These are phyloP conservation scores for Solanum piurae DNA, from an alignment of 257 asterid species.

Conservation along the genomic window DNA sequence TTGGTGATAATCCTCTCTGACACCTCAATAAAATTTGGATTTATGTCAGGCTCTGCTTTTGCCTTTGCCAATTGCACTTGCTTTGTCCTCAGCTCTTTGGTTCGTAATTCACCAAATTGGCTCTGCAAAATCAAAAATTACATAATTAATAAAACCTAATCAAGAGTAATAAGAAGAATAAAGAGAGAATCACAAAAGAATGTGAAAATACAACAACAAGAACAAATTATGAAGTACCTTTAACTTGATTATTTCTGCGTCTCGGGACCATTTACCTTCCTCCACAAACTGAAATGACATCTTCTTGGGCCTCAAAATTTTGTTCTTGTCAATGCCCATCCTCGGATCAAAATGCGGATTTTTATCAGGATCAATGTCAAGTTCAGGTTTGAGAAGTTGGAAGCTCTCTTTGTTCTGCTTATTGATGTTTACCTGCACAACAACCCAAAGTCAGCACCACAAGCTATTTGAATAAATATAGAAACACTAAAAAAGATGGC, in stretches of 20 bases:
- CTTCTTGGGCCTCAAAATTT: conserved; percentile 86
- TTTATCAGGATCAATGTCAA: conserved; percentile 79
- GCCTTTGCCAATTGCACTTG: conserved; percentile 93
- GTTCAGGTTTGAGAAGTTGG: conserved; percentile 92
- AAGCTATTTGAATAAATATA: background rate
- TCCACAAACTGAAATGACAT: conserved; percentile 84
- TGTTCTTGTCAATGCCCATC: conserved; percentile 78
- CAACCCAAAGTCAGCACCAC: background rate
- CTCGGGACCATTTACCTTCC: conserved; percentile 98
- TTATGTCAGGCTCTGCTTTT: conserved; percentile 81
- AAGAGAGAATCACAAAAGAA: background rate
- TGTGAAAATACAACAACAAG: background rate
- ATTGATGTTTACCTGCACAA: conserved; percentile 76
- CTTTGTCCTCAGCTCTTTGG: conserved; percentile 81
- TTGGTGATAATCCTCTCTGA: conserved; percentile 74
- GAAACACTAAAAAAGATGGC: background rate
- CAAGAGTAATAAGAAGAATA: background rate
- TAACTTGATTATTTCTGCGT: conserved; percentile 70
- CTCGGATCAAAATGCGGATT: conserved; percentile 83
- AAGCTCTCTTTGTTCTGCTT: conserved; percentile 95
- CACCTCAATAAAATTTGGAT: conserved; percentile 89
- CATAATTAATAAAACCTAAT: background rate
- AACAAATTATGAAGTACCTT: conserved; percentile 32
- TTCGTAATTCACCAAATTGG: conserved; percentile 93
- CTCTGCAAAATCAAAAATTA: conserved; percentile 10